A percentile compares a stretch with the other conserved stretches of the same genome.
Conservation (phyloP, 176 grass and related monocot species). For the Dendrocalamus sinicus region DNA sequence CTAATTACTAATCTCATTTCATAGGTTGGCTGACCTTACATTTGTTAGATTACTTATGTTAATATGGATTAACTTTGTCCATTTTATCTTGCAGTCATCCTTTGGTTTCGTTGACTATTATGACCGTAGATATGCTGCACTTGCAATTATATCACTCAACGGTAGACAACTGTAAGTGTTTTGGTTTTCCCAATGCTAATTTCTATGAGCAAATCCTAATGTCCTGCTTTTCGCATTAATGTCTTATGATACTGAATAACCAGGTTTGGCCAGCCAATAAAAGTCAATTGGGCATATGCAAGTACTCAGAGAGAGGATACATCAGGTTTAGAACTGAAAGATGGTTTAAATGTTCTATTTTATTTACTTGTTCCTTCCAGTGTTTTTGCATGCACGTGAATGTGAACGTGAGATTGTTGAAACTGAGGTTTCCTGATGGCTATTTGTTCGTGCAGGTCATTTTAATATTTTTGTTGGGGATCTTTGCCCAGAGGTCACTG, state of each 20-base stretch:
- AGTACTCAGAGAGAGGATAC: conserved; percentile 97
- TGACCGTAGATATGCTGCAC: conserved; percentile 85
- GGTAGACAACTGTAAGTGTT: conserved; percentile 87
- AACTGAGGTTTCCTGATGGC: conserved; percentile 19
- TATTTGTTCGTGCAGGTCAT: conserved; percentile 61
- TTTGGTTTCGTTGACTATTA: conserved; percentile 99
- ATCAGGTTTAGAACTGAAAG: conserved; percentile 67
- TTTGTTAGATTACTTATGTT: conserved; percentile 7
- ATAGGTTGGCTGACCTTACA: conserved; percentile 19
- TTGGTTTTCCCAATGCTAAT: conserved; percentile 20
- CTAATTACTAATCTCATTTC: conserved; percentile 26
- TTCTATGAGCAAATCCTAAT: conserved; percentile 15
- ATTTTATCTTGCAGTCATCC: conserved; percentile 70
- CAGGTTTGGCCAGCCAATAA: conserved; percentile 93
- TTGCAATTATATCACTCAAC: conserved; percentile 95
- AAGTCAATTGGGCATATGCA: conserved; percentile 99
- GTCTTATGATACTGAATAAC: conserved; percentile 24
- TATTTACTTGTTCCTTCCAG: conserved; percentile 26
- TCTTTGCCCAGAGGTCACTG: conserved; percentile 94
- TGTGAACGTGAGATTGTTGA: conserved; percentile 25
- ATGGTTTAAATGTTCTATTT: conserved; percentile 32
- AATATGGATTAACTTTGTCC: neutral
- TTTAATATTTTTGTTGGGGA: conserved; percentile 98
- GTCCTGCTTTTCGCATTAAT: neutral
- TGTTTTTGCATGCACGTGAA: conserved; percentile 5